Base-by-base conservation (phyloP, 768 basidiomycete genomes). In the Phylloporus arenicola region DNA sequence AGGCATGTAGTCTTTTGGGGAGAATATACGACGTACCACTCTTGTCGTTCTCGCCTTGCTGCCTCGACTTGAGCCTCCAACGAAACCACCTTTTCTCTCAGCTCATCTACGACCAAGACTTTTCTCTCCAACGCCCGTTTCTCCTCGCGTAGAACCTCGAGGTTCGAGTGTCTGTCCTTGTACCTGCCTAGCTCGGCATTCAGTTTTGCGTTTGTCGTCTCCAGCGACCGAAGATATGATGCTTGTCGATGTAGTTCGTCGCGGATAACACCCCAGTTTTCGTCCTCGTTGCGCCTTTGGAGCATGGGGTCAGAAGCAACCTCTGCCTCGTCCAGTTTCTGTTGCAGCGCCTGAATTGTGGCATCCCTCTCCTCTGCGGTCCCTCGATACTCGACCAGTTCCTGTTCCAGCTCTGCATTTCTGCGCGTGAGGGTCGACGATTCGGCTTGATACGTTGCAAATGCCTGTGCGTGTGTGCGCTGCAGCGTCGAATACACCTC, bases 121-220 rank as follows among this genome's bases (percentile, higher is more conserved):
- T 77, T 83, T 14, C 69, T 64, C 60, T 88, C 80, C 39, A 91
- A 64, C 0, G 74, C 73, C 6, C 81, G 73, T 54, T 89, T 88
- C 67, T 91, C 85, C 62, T 91, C 89, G 29, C 77, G 72, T 31
- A 92, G 61, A 3, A 91, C 82, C 52, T 88, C 86, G 3, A 86
- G 68, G 55, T 78, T 83, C 7, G 73, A 67, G n/a, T 82, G 71
- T 1, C 77, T 71, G 52, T 81, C 81, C 30, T 78, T 73, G 14
- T 87, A 71, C 11, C 72, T 55, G 6, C 64, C 64, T 14, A 88
- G 57, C 57, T 91, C 86, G 0, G 73, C 60, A 3, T 62, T 73
- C 47, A 87, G 65, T 52, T 74, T 77, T 1, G 75, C 67, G 53
- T 89, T 89, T 3, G 72, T 71, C 6, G 70, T 59, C 61, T 91